phyloP scores from a whole-genome alignment of 1,139 yeast species.

The Saccharomycopsis phalli region DNA sequence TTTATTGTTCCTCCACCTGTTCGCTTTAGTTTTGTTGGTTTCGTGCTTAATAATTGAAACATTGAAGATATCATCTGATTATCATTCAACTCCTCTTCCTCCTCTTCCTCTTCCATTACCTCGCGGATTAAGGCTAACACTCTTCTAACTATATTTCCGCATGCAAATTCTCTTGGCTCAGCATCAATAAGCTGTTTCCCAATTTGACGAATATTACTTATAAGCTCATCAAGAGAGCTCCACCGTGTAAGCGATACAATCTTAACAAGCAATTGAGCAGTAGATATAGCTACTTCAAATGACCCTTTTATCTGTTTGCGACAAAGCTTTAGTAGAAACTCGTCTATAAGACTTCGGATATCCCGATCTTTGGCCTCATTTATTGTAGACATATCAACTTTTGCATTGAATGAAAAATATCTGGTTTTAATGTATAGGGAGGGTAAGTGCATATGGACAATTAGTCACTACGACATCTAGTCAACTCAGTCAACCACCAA shows the following conservation, averaged over 20 bases:
- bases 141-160: slow-evolving; percentile 88
- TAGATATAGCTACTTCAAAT: slow-evolving; percentile 71
- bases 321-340: slow-evolving; percentile 18
- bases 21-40: slow-evolving; percentile 25
- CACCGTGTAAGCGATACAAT: slow-evolving; percentile 87
- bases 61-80: slow-evolving; percentile 70
- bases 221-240: slow-evolving; percentile 66
- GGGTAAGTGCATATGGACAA: no score
- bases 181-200: slow-evolving; percentile 54
- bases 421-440: no score
- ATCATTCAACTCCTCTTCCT: slow-evolving; percentile 25
- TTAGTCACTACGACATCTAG: no score
- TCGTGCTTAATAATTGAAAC: slow-evolving; percentile 76
- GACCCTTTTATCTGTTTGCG: slow-evolving; percentile 30
- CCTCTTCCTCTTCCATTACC: slow-evolving; percentile 54
- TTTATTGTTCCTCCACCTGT: slow-evolving; percentile 25
- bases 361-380: slow-evolving; percentile 13
- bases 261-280: slow-evolving; percentile 79
- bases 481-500: no score
- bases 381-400: slow-evolving; percentile 1
- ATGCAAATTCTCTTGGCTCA: slow-evolving; percentile 71
- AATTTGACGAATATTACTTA: slow-evolving; percentile 56
- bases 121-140: slow-evolving; percentile 84
- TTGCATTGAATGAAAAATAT: no score
- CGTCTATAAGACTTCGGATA: slow-evolving; percentile 14